phyloP scores from a whole-genome alignment of 2,329 filamentous ascomycete species.

The Penicillium palitans region DNA sequence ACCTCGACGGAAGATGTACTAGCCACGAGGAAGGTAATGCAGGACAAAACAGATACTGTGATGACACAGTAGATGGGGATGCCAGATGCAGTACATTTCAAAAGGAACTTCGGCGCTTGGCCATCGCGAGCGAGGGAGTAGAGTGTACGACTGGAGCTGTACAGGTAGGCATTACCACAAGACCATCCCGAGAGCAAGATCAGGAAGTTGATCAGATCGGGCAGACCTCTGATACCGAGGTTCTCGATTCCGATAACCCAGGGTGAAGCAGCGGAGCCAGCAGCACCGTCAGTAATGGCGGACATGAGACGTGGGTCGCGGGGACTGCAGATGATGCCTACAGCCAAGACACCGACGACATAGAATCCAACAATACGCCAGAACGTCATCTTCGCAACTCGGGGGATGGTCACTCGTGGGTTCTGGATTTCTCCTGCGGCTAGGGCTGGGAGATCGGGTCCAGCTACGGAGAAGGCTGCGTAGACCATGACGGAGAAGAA shows the following conservation, averaged over 20 bases:
- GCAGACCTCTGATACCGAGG: slow-evolving; percentile 65
- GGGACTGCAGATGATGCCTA: slow-evolving; percentile 68
- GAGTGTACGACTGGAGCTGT: slow-evolving; percentile 53
- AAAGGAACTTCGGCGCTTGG: slow-evolving; percentile 57
- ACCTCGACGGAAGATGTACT: slow-evolving; percentile 63
- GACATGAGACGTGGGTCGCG: slow-evolving; percentile 60
- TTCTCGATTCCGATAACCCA: slow-evolving; percentile 72
- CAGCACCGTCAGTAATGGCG: slow-evolving; percentile 57
- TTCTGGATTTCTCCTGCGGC: slow-evolving; percentile 68
- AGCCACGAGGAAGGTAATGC: slow-evolving; percentile 71
- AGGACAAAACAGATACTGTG: slow-evolving; percentile 63
- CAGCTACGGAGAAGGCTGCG: slow-evolving; percentile 64
- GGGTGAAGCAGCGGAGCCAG: slow-evolving; percentile 67
- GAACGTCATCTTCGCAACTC: slow-evolving; percentile 72
- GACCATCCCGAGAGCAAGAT: slow-evolving; percentile 72
- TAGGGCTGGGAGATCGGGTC: slow-evolving; percentile 61
- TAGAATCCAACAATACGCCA: slow-evolving; percentile 76
- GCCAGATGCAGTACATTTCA: slow-evolving; percentile 59
- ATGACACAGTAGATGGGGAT: slow-evolving; percentile 71
- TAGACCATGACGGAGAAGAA: slow-evolving; percentile 71
- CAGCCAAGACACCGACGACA: slow-evolving; percentile 68
- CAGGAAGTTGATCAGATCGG: slow-evolving; percentile 71
- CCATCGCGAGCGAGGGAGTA: slow-evolving; percentile 50
- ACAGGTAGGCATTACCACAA: slow-evolving; percentile 66
- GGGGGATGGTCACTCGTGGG: slow-evolving; percentile 67